Evolutionary conservation across 192 early-diverging fungal species (phyloP).

Genomic region (Entomortierella parvispora): DNA sequence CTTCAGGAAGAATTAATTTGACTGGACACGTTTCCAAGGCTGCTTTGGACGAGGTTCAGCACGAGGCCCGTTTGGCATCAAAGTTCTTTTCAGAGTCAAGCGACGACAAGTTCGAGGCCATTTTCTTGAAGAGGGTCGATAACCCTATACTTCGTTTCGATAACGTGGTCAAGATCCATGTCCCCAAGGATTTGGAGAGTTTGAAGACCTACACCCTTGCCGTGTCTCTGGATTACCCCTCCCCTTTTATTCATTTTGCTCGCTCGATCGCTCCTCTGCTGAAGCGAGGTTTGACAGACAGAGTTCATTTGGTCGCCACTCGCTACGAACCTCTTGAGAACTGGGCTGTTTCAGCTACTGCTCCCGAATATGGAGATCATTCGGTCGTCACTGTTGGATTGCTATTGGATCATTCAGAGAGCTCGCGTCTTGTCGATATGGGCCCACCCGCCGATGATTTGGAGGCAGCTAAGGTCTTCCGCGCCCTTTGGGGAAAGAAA

Average conservation of each 20-base stretch:
- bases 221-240: conserved; percentile 54
- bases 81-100: conserved; percentile 69
- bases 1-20: conserved; percentile 85
- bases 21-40: conserved; percentile 73
- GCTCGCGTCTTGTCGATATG: conserved; percentile 82
- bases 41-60: conserved; percentile 76
- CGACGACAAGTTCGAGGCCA: conserved; percentile 76
- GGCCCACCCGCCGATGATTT: conserved; percentile 87
- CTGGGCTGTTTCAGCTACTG: conserved; percentile 54
- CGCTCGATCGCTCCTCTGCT: conserved; percentile 56
- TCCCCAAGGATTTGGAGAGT: conserved; percentile 30
- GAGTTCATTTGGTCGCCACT: conserved; percentile 56
- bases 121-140: conserved; percentile 82
- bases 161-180: conserved; percentile 67
- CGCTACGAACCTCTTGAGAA: conserved; percentile 41
- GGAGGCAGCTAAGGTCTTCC: conserved; percentile 73
- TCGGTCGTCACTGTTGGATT: conserved; percentile 72
- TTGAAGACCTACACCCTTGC: conserved; percentile 36
- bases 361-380: conserved; percentile 35
- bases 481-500: conserved; percentile 88
- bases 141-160: conserved; percentile 74
- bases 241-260: conserved; percentile 59
- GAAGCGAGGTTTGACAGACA: conserved; percentile 59
- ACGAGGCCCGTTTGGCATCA: conserved; percentile 75
- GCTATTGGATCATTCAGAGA: conserved; percentile 72